Conservation (phyloP, 192 early-diverging fungal genomes). For the Mortierella hygrophila region DNA sequence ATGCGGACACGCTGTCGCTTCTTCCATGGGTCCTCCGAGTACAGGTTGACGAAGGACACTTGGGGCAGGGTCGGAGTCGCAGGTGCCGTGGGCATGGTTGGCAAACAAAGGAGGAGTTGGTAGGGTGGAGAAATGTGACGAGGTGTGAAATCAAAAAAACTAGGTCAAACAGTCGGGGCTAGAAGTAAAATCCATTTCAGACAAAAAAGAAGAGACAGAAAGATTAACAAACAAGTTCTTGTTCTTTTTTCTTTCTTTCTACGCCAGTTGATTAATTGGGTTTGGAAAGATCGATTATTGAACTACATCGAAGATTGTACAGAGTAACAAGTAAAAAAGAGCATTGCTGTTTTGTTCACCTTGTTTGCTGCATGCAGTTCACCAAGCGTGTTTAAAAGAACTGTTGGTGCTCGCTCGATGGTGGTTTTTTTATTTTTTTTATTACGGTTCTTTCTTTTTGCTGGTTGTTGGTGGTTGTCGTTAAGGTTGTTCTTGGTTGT, state of each 20-base stretch:
- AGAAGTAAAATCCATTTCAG: not conserved
- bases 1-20: conserved; percentile 60
- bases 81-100: conserved; percentile 46
- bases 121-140: not conserved
- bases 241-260: not conserved
- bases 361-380: conserved; percentile 7
- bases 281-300: not conserved
- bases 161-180: conserved; percentile 8
- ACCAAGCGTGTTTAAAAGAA: not conserved
- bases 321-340: not conserved
- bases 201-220: not conserved
- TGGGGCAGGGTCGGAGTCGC: conserved; percentile 43
- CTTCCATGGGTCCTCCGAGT: conserved; percentile 57
- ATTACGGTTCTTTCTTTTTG: not conserved
- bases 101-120: not conserved
- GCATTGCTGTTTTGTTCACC: not conserved
- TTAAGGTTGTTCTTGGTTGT: not conserved
- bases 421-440: not conserved
- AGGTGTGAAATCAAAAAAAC: not conserved
- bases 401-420: not conserved
- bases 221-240: not conserved
- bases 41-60: conserved; percentile 56
- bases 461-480: not conserved
- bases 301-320: not conserved
- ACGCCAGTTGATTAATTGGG: not conserved